phyloP scores from a whole-genome alignment of 306 rosid species.

The Lithocarpus polystachyus region DNA sequence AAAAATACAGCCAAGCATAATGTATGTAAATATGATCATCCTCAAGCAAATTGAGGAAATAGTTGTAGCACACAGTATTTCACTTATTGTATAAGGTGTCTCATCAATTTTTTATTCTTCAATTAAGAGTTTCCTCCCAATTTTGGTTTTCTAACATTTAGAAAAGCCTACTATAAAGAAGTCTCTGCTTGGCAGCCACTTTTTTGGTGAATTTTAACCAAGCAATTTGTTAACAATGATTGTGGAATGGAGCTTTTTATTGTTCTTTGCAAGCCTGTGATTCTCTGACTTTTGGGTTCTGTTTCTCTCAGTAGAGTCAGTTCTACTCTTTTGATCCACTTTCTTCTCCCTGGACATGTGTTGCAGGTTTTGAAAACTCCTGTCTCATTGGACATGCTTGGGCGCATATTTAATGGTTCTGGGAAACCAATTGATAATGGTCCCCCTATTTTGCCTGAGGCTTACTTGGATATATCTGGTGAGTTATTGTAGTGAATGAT shows the following conservation, averaged over 20 bases:
- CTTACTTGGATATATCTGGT: constrained; percentile 98
- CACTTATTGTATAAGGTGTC: constrained; percentile 1
- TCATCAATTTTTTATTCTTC: not conserved
- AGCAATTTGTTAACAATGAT: not conserved
- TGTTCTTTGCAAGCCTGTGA: not conserved
- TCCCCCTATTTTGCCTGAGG: constrained; percentile 98
- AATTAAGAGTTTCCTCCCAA: constrained; percentile 12
- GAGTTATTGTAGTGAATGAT: constrained; percentile 16
- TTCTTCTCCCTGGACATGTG: constrained; percentile 15
- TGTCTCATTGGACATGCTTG: constrained; percentile 97
- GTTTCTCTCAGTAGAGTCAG: constrained; percentile 1
- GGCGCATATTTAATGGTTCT: constrained; percentile 97
- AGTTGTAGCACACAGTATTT: not conserved
- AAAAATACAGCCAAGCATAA: not conserved
- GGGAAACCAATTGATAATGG: constrained; percentile 99
- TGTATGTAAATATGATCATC: not conserved
- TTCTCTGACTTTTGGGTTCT: constrained; percentile 13
- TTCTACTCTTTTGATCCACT: constrained; percentile 9
- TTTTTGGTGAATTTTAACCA: not conserved
- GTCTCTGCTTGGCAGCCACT: not conserved
- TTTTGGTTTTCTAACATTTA: not conserved
- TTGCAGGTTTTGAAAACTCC: constrained; percentile 96
- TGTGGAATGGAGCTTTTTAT: not conserved
- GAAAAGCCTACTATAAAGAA: not conserved
- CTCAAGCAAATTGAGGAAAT: not conserved